Base-by-base conservation (phyloP, 2,329 filamentous ascomycete species). In the Colletotrichum sp. region DNA sequence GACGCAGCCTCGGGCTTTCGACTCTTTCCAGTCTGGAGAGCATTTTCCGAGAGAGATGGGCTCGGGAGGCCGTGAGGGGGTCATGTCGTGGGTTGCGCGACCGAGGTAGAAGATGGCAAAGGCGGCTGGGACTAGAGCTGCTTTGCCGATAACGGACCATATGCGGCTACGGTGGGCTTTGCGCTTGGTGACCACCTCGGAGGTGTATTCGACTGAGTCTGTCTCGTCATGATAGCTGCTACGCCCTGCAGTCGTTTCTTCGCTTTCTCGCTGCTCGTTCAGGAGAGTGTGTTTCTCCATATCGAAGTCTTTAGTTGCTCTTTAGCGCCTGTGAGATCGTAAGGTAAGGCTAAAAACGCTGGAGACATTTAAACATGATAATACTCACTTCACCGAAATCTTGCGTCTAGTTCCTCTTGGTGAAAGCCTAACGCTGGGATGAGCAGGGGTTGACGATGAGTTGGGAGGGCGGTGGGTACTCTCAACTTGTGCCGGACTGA, bases 1-100 rank as follows among this genome's bases (percentile, higher is more conserved):
- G 4, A 75, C 63, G 60, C 72, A 75, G 10, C 69, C 69, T 5
- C 72, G 72, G 16, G 68, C 87, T 2, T 82, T 84, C 15, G 79
- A 83, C 3, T 85, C 81, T 15, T 55, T 30, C 71, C 71, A 74
- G 8, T 74, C 71, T 0, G 71, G 71, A 1, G 71, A 57, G 34
- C 71, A 74, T 12, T 70, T 70, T 3, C 71, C 71, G 8, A 74
- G 32, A 6, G 71, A 74, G 4, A 74, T 34, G 10, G 71, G 71
- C 44, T 74, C 71, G 3, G 71, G 59, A 4, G 44, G 39, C n/a
- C 67, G 26, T 3, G 66, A 44, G 1, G 71, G 59, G 6, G 66
- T 32, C 67, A 70, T 59, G 44, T 70, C 71, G 66, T 60, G 66
- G 30, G 34, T 74, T 10, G 44, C 60, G 4, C 71, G 66, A 2